Evolutionary conservation across 805 yeast species (phyloP), one percentile per base, ranked within the genome.

Genomic region (Candida fluviatilis): DNA sequence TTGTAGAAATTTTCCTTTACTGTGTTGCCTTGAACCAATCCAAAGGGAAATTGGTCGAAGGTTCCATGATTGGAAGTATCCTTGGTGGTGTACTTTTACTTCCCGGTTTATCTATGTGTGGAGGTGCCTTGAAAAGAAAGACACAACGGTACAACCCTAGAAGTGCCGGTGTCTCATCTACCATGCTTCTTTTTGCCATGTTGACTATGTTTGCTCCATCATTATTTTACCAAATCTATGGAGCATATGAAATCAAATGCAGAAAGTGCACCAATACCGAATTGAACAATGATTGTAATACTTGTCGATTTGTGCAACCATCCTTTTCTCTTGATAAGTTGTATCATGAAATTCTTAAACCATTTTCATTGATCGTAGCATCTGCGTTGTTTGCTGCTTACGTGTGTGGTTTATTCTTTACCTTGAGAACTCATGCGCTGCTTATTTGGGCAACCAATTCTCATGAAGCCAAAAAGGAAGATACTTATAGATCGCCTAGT

Each of bases 41-140:
- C 2, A 91, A 93, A 56, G 95, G 95, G 2, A 76, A 79, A 37
- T 71, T 93, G 17, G 99, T 93, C 3, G 99, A 93, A 63, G 99
- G 99, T 16, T 84, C 95, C 8, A 80, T 93, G 75, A 83, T 93
- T 50, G 99, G 99, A 0, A 85, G 95, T 1, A 82, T 93, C 42
- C 60, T 93, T 27, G 98, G 95, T 27, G 99, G 95, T 41, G 96
- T 93, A 1, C 62, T 93, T 33, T 69, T 93, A 29, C 66, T 93
- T 46, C 99, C 99, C 0, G 99, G 99, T 0, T 66, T 89, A 29
- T 87, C 96, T 1, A 93, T 93, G 99, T 88, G 96, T 61, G 95
- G 96, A 14, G 99, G 99, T 45, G 98, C 99, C 0, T 62, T 90
- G 26, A 84, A 80, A 42, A 67, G 96, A 39, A 93, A 93, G 54